Evolutionary conservation across 768 basidiomycete genomes (phyloP).

Genomic region (Pisolithus albus): DNA sequence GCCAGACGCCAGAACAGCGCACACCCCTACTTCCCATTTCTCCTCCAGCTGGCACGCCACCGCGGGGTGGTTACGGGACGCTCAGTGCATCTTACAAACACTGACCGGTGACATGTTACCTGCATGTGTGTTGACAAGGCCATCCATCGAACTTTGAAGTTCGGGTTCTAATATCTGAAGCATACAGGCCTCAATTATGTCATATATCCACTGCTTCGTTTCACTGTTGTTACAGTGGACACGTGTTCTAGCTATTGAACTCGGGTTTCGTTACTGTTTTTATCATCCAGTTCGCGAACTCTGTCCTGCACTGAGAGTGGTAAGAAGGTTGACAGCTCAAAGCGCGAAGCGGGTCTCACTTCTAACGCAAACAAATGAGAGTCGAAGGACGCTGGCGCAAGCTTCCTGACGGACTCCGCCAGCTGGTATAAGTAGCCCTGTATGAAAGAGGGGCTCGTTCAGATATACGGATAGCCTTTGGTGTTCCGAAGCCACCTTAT

Average conservation of each 20-base stretch:
- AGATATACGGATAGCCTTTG: too few relatives aligned
- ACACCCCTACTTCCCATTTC: slow-evolving; percentile 28
- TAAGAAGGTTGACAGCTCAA: background rate
- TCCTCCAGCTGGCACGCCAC: background rate
- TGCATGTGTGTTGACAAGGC: background rate
- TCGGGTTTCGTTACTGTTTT: too few relatives aligned
- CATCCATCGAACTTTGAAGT: background rate
- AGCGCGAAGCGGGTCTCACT: slow-evolving; percentile 33
- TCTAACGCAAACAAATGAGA: slow-evolving; percentile 74
- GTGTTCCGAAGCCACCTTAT: slow-evolving; percentile 55
- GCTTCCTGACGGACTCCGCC: slow-evolving; percentile 60
- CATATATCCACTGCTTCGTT: background rate
- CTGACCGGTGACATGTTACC: background rate
- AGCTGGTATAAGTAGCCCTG: slow-evolving; percentile 68
- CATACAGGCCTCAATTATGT: background rate
- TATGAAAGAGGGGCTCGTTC: background rate
- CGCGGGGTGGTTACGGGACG: background rate
- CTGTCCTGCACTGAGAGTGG: slow-evolving; percentile 1
- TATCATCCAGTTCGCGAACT: background rate
- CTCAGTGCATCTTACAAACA: background rate
- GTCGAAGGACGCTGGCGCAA: slow-evolving; percentile 70
- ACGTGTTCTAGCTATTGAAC: background rate
- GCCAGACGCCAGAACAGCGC: slow-evolving; percentile 14
- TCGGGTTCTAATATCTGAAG: too few relatives aligned
- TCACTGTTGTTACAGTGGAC: background rate